Evolutionary conservation across 805 yeast species (phyloP).

Genomic region (Yarrowia sp.): DNA sequence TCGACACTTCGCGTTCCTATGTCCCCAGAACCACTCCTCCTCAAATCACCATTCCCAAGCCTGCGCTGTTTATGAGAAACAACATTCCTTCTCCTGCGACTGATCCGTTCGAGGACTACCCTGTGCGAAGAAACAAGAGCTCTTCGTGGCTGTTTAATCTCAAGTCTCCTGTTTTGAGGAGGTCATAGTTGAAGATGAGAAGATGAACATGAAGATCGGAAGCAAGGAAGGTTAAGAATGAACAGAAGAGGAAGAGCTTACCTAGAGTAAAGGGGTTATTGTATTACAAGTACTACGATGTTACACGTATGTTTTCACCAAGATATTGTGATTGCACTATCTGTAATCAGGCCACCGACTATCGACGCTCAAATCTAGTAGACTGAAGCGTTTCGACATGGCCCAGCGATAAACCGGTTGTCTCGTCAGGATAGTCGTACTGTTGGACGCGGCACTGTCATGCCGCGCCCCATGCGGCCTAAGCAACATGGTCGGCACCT

Average conservation of each 20-base stretch:
- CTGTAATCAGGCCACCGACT: not conserved
- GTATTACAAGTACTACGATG: too few species aligned
- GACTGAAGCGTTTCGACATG: not conserved
- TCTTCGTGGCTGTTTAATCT: constrained; percentile 15
- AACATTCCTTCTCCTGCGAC: not conserved
- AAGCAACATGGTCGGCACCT: not conserved
- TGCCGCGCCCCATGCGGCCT: not conserved
- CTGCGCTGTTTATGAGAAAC: constrained; percentile 6
- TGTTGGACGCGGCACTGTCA: not conserved
- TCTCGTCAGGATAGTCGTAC: constrained; percentile 1
- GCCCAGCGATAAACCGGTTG: not conserved
- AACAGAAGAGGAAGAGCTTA: too few species aligned
- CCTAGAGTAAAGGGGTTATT: too few species aligned
- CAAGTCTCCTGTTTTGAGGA: not conserved
- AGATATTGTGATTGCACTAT: too few species aligned
- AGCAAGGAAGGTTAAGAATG: too few species aligned
- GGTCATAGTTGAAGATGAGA: not conserved
- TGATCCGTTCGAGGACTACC: not conserved
- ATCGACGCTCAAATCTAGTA: not conserved
- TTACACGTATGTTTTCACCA: too few species aligned
- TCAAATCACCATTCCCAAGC: not conserved
- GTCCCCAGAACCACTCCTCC: not conserved
- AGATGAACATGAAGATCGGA: too few species aligned
- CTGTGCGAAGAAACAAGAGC: not conserved
- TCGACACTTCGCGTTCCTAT: not conserved